Percentiles rank a stretch among this genome's conserved stretches.
These are phyloP conservation scores for Phytopythium aichiense DNA, from an alignment of 352 stramenopile species.

Conservation along the genomic window DNA sequence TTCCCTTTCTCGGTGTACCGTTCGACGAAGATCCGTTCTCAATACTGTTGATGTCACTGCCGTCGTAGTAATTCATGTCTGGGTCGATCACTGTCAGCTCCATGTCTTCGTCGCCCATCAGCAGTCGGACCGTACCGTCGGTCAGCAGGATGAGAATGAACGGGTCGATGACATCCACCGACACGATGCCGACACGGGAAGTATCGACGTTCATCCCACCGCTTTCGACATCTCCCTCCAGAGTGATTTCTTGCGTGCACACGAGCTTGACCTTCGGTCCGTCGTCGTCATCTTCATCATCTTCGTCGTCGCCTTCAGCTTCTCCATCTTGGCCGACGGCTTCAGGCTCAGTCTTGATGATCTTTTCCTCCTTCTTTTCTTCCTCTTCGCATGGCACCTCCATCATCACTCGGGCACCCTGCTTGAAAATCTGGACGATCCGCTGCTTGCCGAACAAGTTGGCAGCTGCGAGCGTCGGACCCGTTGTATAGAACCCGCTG, in stretches of 20 bases:
- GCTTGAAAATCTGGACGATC: conserved; percentile 86
- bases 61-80: conserved; percentile 54
- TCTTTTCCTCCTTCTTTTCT: conserved; percentile 18
- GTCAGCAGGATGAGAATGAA: conserved; percentile 82
- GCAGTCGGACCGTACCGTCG: conserved; percentile 70
- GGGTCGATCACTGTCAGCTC: conserved; percentile 80
- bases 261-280: conserved; percentile 59
- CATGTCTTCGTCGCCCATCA: conserved; percentile 82
- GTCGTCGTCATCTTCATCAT: conserved; percentile 50
- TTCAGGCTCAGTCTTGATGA: conserved; percentile 10
- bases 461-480: conserved; percentile 65
- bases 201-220: conserved; percentile 84
- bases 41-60: conserved; percentile 24
- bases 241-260: conserved; percentile 80
- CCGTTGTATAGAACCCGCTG: conserved; percentile 81
- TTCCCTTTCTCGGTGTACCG: conserved; percentile 21
- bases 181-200: conserved; percentile 68
- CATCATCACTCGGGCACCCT: conserved; percentile 79
- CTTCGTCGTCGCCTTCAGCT: conserved; percentile 11
- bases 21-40: conserved; percentile 6
- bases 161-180: conserved; percentile 78
- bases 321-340: conserved; percentile 7
- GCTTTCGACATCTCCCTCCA: conserved; percentile 76
- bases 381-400: conserved; percentile 47
- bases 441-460: conserved; percentile 81